Evolutionary conservation across 495 filamentous ascomycete genomes (phyloP), one percentile per base, ranked within the genome.

Genomic region (Aspergillus indologenus): DNA sequence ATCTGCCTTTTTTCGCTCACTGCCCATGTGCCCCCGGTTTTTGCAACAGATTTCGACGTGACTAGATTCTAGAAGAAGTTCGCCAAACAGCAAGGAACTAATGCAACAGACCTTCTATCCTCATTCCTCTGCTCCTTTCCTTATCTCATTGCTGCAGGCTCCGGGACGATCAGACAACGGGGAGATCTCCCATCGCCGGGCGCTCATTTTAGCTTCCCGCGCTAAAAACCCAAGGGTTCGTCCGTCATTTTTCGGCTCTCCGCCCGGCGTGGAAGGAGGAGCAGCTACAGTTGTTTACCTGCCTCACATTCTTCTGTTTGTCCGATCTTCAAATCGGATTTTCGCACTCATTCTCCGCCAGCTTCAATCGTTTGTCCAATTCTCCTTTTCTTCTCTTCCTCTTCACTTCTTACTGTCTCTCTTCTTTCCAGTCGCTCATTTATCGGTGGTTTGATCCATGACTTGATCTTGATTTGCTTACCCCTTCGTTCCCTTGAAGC

Each of bases 391-490:
- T 51, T 22, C 24, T 46, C 48, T 57, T 43, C 45, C 52, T 42
- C 45, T 54, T 61, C 57, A 21, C 53, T 61, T 64, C 42, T 58
- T 66, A 46, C 50, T 24, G 44, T 58, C 54, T 22, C 11, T 47
- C 40, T 53, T 53, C 7, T 11, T 53, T 53, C 54, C n/a, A 17
- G 50, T 58, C 55, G 23, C 50, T 44, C 53, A 9, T 54, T 46
- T 46, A 46, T 42, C 24, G 26, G 14, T 26, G 26, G 46, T 54
- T 57, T 48, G n/a, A 14, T 52, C 42, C 48, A 19, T 57, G 47
- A 50, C 46, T 29, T 45, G 51, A 22, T 54, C 31, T 9, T 53
- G 21, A 31, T 29, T 45, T 52, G 40, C 48, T 49, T 12, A 24
- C 29, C 48, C 48, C n/a, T 24, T 51, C 22, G 48, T 24, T 51